These are phyloP conservation scores for Beauveria caledonica DNA, from an alignment of 2,329 filamentous ascomycete species.

Conservation along the genomic window DNA sequence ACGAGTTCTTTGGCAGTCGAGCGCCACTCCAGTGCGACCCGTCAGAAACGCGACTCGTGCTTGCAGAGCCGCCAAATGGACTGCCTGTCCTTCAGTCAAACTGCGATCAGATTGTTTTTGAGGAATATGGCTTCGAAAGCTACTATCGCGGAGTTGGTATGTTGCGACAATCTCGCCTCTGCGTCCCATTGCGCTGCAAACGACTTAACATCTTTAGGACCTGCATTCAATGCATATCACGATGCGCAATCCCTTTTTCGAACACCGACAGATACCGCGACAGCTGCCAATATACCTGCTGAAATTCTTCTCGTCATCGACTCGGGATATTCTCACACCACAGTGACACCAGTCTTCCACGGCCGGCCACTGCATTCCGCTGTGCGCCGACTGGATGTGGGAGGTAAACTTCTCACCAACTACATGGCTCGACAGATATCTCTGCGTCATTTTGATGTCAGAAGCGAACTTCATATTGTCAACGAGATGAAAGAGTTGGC, in stretches of 20 bases:
- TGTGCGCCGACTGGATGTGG: slow-evolving; percentile 78
- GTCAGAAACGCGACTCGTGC: slow-evolving; percentile 69
- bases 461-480: slow-evolving; percentile 86
- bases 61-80: slow-evolving; percentile 80
- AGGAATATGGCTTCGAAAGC: slow-evolving; percentile 87
- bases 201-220: slow-evolving; percentile 37
- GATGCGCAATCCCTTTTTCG: slow-evolving; percentile 64
- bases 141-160: slow-evolving; percentile 70
- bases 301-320: slow-evolving; percentile 87
- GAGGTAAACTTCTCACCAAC: slow-evolving; percentile 89
- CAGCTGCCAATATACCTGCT: slow-evolving; percentile 43
- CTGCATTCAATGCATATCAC: slow-evolving; percentile 74
- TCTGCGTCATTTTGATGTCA: slow-evolving; percentile 87
- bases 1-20: slow-evolving; percentile 67
- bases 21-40: slow-evolving; percentile 66
- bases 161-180: not conserved
- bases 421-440: slow-evolving; percentile 85
- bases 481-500: slow-evolving; percentile 92
- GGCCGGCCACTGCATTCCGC: slow-evolving; percentile 74
- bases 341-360: slow-evolving; percentile 74
- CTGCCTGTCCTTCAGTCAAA: slow-evolving; percentile 76
- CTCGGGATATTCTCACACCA: slow-evolving; percentile 88
- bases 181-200: not conserved
- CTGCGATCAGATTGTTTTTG: slow-evolving; percentile 94
- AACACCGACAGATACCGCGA: slow-evolving; percentile 41